These are phyloP conservation scores for Vigna reflexopilosa DNA, from an alignment of 306 rosid species.

Conservation along the genomic window DNA sequence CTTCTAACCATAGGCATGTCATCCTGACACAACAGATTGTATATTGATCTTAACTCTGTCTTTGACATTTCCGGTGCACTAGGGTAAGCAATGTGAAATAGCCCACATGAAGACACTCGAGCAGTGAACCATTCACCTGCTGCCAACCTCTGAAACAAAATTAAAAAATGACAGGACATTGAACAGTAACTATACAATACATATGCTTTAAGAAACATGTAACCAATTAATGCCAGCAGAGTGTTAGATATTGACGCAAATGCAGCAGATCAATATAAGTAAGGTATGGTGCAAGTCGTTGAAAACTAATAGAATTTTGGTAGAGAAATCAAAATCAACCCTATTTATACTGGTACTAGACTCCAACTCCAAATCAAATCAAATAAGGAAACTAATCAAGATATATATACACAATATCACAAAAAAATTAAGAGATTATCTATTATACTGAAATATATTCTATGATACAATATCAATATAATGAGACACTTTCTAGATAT, in stretches of 20 bases:
- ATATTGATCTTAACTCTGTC: slow-evolving; percentile 75
- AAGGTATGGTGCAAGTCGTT: not conserved
- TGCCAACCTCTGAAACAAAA: slow-evolving; percentile 70
- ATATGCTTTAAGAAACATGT: not conserved
- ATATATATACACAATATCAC: not conserved
- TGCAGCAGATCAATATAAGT: not conserved
- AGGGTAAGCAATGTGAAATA: slow-evolving; percentile 79
- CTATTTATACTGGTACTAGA: not conserved
- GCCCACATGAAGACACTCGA: slow-evolving; percentile 84
- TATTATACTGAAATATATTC: too few relatives aligned
- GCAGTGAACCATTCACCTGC: slow-evolving; percentile 94
- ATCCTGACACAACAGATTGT: slow-evolving; percentile 82
- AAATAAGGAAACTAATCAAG: slow-evolving; percentile 5
- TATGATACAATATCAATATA: not conserved
- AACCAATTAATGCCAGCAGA: not conserved
- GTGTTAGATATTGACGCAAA: slow-evolving; percentile 1
- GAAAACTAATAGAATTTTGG: not conserved
- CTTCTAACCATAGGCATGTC: slow-evolving; percentile 98
- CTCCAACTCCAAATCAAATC: not conserved
- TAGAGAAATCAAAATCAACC: not conserved
- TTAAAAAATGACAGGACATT: not conserved
- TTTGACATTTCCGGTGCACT: slow-evolving; percentile 70
- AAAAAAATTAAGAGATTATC: not conserved
- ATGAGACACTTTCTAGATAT: not conserved
- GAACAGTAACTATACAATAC: not conserved